Evolutionary conservation across 176 grass and related monocot species (phyloP), one percentile per base, ranked within the genome.

Genomic region (Rhynchospora tenuis): DNA sequence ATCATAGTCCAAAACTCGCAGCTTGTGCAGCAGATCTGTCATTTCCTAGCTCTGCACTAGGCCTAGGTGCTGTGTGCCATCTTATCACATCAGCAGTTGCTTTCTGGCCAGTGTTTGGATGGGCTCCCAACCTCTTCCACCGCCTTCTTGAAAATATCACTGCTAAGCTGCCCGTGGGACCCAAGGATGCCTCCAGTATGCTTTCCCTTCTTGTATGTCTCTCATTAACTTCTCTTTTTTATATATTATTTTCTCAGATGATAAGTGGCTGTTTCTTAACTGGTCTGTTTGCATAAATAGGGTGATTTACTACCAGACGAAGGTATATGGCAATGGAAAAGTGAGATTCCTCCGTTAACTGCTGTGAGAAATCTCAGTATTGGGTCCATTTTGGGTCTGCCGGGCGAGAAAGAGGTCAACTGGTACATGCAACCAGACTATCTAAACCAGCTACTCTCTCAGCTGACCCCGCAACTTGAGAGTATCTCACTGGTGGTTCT

Each of bases 281-380:
- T 80, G 52, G 47, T 69, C 89, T 86, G 16, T 89, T 42, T 93
- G 81, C 60, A 69, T 59, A 58, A 66, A 86, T 80, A 98, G 95
- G 95, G 91, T 84, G 89, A 98, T 90, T 89, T 98, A 54, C 92
- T 98, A 77, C 95, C 91, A 59, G 92, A 95, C 42, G 92, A 98
- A 93, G 90, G 88, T 83, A 87, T 98, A 85, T 98, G 95, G 95
- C 80, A 80, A 80, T 98, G 95, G 95, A 93, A 87, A 90, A 87
- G 85, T 42, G 89, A 95, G 83, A 87, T 95, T 83, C 95, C 95
- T 84, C 89, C 92, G 2, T 80, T 98, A 57, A 95, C 89, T 84
- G 92, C 92, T 59, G 79, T 95, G 85, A 90, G 92, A 98, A 88
- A 89, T 59, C 85, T 98, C 84, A 90, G 95, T 84, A 88, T 90